These are phyloP conservation scores for Tetrapisispora phaffii DNA, from an alignment of 805 yeast genomes.

Conservation along the genomic window DNA sequence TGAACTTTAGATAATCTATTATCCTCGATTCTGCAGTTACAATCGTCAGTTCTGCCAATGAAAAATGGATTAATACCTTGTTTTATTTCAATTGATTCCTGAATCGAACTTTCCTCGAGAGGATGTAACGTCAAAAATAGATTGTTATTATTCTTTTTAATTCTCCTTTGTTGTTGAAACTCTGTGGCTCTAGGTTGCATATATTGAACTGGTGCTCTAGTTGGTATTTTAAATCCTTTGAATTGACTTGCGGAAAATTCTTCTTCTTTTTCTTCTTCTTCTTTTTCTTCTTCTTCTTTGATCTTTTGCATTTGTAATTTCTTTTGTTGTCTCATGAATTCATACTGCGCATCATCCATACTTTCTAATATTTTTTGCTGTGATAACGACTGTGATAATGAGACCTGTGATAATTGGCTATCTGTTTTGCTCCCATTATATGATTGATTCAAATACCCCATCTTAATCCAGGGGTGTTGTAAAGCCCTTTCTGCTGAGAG, in stretches of 20 bases:
- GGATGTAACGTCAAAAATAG: constrained; percentile 56
- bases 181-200: constrained; percentile 20
- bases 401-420: constrained; percentile 32
- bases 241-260: constrained; percentile 3
- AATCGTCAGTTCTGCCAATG: constrained; percentile 61
- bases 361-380: constrained; percentile 45
- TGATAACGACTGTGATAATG: constrained; percentile 62
- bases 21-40: constrained; percentile 56
- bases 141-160: constrained; percentile 4
- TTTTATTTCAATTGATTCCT: constrained; percentile 45
- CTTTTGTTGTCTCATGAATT: constrained; percentile 20
- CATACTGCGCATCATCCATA: constrained; percentile 27
- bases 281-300: constrained; percentile 9
- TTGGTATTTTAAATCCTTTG: constrained; percentile 25
- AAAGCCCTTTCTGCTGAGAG: constrained; percentile 70
- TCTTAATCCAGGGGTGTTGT: constrained; percentile 68
- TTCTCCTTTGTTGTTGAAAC: constrained; percentile 17
- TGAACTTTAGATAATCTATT: constrained; percentile 77
- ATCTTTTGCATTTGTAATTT: constrained; percentile 10
- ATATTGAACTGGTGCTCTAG: constrained; percentile 18
- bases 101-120: constrained; percentile 35
- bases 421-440: background rate
- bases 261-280: constrained; percentile 4
- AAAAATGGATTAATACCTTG: constrained; percentile 59
- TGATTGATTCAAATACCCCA: constrained; percentile 5